phyloP scores from a whole-genome alignment of 768 basidiomycete species.

The Leucocoprinus birnbaumii region DNA sequence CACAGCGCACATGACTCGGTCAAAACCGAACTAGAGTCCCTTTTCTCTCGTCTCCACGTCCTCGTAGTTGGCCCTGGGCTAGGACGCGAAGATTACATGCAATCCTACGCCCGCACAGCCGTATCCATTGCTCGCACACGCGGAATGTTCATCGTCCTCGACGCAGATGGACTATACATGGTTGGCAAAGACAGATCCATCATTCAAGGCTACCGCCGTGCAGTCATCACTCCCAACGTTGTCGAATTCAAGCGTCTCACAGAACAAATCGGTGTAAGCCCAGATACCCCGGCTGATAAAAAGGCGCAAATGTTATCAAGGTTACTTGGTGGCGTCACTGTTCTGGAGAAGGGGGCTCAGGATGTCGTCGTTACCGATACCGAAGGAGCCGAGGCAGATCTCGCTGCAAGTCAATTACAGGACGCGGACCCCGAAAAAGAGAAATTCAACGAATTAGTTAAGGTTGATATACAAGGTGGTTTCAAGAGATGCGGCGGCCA shows the following conservation, averaged over 20 bases:
- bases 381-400: conserved; percentile 47
- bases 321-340: conserved; percentile 80
- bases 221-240: conserved; percentile 91
- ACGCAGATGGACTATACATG: conserved; percentile 90
- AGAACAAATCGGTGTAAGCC: conserved; percentile 67
- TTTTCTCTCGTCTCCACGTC: conserved; percentile 86
- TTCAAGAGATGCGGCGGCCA: conserved; percentile 94
- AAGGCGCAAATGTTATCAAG: conserved; percentile 73
- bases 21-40: conserved; percentile 50
- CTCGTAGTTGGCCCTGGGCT: conserved; percentile 94
- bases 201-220: conserved; percentile 82
- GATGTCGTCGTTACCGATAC: conserved; percentile 85
- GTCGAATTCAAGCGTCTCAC: conserved; percentile 88
- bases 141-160: conserved; percentile 89
- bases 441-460: conserved; percentile 55
- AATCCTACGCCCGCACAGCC: conserved; percentile 72
- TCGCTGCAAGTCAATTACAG: conserved; percentile 39
- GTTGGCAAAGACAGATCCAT: conserved; percentile 71
- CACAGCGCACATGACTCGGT: conserved; percentile 48
- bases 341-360: conserved; percentile 81
- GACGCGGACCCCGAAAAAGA: conserved; percentile 47
- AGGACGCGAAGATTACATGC: conserved; percentile 91
- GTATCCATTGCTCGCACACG: conserved; percentile 66
- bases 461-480: conserved; percentile 73
- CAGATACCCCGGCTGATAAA: conserved; percentile 42